Percentiles rank a stretch among this genome's conserved stretches.
Conservation (phyloP, 352 stramenopile species). For the Thalassiosira oceanica region DNA sequence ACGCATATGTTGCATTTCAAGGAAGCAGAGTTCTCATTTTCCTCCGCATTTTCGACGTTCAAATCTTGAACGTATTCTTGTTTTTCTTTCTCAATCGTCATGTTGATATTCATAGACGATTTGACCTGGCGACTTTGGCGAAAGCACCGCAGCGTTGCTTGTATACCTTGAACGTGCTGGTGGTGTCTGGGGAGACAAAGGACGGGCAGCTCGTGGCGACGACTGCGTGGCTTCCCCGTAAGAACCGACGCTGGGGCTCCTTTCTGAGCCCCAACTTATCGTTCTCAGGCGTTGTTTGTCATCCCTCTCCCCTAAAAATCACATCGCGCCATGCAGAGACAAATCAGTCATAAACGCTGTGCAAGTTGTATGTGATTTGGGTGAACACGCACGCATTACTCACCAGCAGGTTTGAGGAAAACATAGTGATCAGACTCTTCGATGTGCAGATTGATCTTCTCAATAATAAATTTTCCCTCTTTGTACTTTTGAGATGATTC, state of each 20-base stretch:
- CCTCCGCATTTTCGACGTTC: no score
- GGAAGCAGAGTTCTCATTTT: no score
- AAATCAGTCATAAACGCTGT: no score
- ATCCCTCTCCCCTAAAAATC: no score
- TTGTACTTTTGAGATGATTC: constrained; percentile 94
- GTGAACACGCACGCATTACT: no score
- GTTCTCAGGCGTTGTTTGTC: constrained; percentile 62
- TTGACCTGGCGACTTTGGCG: constrained; percentile 30
- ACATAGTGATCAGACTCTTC: constrained; percentile 71
- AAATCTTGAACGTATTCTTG: no score
- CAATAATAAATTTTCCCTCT: constrained; percentile 95
- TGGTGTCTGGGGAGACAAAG: background rate
- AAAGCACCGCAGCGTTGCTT: constrained; percentile 4
- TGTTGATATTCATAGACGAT: constrained; percentile 50
- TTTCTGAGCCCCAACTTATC: constrained; percentile 67
- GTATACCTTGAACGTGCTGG: background rate
- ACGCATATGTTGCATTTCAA: no score
- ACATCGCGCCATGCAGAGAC: no score
- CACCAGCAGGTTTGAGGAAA: constrained; percentile 57
- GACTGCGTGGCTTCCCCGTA: constrained; percentile 7
- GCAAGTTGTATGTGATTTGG: no score
- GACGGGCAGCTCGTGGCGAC: background rate
- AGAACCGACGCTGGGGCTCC: constrained; percentile 6
- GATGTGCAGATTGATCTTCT: constrained; percentile 88
- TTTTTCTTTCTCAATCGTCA: no score